Percentiles rank a stretch among this genome's conserved stretches.
Evolutionary conservation across 345 rosid genomes (phyloP).

Genomic region (Abelmoschus esculentus): DNA sequence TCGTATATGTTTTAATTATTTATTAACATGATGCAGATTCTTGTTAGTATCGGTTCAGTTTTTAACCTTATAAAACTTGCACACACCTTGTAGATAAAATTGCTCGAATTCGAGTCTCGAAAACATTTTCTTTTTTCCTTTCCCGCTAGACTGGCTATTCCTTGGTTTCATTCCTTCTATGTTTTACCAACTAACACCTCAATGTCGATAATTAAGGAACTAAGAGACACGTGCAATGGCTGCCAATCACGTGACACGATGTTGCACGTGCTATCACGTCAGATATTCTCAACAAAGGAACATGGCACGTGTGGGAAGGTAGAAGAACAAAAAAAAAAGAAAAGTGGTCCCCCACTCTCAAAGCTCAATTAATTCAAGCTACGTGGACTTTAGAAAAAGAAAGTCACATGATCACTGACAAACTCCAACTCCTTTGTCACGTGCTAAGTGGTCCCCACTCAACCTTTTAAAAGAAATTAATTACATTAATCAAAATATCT

Average conservation of each 20-base stretch:
- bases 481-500: not conserved
- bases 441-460: constrained; percentile 41
- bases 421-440: constrained; percentile 37
- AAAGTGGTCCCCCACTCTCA: constrained; percentile 11
- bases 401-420: constrained; percentile 66
- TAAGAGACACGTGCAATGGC: not conserved
- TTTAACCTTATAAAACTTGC: too few species aligned
- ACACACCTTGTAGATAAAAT: too few species aligned
- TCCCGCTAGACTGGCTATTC: too few species aligned
- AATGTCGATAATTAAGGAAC: too few species aligned
- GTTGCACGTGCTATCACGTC: constrained; percentile 8
- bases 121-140: too few species aligned
- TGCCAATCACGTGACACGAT: not conserved
- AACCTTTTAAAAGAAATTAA: not conserved
- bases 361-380: constrained; percentile 17
- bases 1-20: not conserved
- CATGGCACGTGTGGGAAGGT: constrained; percentile 2
- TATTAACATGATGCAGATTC: not conserved
- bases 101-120: too few species aligned
- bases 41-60: not conserved
- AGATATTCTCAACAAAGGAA: not conserved
- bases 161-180: too few species aligned
- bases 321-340: constrained; percentile 21
- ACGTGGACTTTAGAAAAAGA: constrained; percentile 22
- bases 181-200: too few species aligned